Evolutionary conservation across 805 yeast genomes (phyloP).

Genomic region (Suhomyces tanzawaensis): DNA sequence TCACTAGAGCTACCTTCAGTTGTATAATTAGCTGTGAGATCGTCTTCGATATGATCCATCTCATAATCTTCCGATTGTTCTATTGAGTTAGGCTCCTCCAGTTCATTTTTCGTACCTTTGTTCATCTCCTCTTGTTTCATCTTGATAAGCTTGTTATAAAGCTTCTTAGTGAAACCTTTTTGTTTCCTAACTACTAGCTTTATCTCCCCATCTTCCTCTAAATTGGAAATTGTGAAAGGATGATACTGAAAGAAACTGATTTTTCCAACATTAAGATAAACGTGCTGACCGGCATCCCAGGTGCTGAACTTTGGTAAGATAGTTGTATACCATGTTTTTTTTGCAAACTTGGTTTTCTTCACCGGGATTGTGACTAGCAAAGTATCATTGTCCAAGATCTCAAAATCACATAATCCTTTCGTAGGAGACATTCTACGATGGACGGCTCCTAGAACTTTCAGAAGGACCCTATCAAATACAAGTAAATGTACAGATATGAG

Average conservation of each 20-base stretch:
- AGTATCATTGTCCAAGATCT: conserved; percentile 41
- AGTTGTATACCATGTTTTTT: conserved; percentile 24
- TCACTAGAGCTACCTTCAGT: background rate
- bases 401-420: conserved; percentile 37
- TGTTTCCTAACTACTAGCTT: conserved; percentile 38
- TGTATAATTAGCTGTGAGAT: background rate
- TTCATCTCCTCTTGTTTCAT: conserved; percentile 10
- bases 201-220: conserved; percentile 38
- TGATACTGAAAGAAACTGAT: conserved; percentile 41
- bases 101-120: too few relatives aligned
- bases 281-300: conserved; percentile 51
- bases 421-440: conserved; percentile 37
- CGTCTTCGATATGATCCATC: conserved; percentile 8
- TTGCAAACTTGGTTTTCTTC: conserved; percentile 15
- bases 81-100: too few relatives aligned
- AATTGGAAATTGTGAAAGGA: conserved; percentile 47
- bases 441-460: conserved; percentile 27
- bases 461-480: conserved; percentile 40
- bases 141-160: conserved; percentile 26
- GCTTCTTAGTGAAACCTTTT: conserved; percentile 43
- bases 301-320: conserved; percentile 36
- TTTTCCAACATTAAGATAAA: conserved; percentile 39
- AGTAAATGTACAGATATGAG: conserved; percentile 42
- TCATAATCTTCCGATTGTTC: too few relatives aligned
- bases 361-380: conserved; percentile 38